phyloP scores from a whole-genome alignment of 169 alveolate genomes.

The Ichthyophthirius multifiliis region DNA sequence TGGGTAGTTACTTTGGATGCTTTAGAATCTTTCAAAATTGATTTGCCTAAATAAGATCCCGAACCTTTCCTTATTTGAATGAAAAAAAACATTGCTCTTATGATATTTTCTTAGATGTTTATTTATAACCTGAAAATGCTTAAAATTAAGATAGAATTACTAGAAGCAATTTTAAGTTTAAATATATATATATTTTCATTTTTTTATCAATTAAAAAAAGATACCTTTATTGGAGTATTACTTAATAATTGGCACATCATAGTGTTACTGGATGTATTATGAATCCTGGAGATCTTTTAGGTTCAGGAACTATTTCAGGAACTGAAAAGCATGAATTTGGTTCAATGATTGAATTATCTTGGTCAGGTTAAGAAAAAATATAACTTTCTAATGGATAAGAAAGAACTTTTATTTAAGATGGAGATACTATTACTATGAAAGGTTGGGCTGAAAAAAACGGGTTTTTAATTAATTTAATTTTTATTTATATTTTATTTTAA shows the following conservation, averaged over 20 bases:
- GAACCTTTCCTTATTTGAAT: constrained; percentile 62
- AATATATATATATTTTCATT: neutral
- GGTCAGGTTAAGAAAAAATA: constrained; percentile 74
- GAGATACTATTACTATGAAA: constrained; percentile 58
- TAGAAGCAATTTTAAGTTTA: constrained; percentile 47
- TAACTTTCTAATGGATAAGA: constrained; percentile 60
- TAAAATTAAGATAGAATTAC: constrained; percentile 27
- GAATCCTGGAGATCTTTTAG: constrained; percentile 77
- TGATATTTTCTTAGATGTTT: constrained; percentile 57
- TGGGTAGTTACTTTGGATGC: constrained; percentile 83
- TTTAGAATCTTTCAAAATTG: constrained; percentile 64
- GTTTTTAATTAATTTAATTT: neutral
- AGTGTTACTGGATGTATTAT: constrained; percentile 76
- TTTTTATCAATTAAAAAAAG: neutral
- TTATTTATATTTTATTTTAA: neutral
- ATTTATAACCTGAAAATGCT: constrained; percentile 12
- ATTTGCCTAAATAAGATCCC: constrained; percentile 62
- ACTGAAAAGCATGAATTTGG: constrained; percentile 58
- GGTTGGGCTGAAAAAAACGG: constrained; percentile 71
- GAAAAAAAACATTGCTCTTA: constrained; percentile 47
- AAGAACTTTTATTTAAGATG: constrained; percentile 73
- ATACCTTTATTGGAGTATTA: constrained; percentile 76
- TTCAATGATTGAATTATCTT: constrained; percentile 67
- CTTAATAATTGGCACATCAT: constrained; percentile 76
- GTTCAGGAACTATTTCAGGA: constrained; percentile 82